Base-by-base conservation (phyloP, 1,139 yeast genomes). In the Candida glucosophila region DNA sequence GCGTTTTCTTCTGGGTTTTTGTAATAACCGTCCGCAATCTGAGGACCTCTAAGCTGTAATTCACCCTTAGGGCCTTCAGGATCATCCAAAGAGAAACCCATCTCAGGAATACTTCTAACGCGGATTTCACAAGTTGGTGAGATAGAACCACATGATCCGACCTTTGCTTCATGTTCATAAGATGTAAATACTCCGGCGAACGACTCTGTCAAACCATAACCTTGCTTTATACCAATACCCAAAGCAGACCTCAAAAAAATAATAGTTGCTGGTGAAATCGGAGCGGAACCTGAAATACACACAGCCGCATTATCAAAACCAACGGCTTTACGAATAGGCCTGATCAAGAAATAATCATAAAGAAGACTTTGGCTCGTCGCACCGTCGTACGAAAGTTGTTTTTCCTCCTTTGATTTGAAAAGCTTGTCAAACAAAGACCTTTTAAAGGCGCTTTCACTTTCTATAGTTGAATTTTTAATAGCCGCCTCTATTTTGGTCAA, bases 141-240 rank as follows among this genome's bases (percentile, higher is more conserved):
- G 21, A 57, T 43, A 5, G 63, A 34, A 18, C 69, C 69, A 40
- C 66, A 59, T 14, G 60, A 50, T 9, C 68, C 68, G 2, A 69
- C 67, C 8, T 40, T 35, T 9, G 53, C 44, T 30, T 60, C 67
- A 32, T 38, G 55, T 16, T 38, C 39, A 20, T 41, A 37, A 3
- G 67, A 50, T 7, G 44, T 28, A 33, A 55, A 44, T 23, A 59
- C 36, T 11, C 69, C 69, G 8, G 67, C 69, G 41, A 61, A 61
- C 5, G 64, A 50, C 37, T 64, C 71, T 17, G 69, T 63, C 34
- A 60, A 52, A 6, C 71, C 71, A 35, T 62, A 64, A 25, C 69
- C 70, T 41, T 62, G 68, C 17, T 49, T 27, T 29, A 64, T 32
- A 14, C 69, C 71, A 18, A 52, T 29, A 32, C 56, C 54, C 28